Base-by-base conservation (phyloP, 257 asterid species). In the Ilex asprella region DNA sequence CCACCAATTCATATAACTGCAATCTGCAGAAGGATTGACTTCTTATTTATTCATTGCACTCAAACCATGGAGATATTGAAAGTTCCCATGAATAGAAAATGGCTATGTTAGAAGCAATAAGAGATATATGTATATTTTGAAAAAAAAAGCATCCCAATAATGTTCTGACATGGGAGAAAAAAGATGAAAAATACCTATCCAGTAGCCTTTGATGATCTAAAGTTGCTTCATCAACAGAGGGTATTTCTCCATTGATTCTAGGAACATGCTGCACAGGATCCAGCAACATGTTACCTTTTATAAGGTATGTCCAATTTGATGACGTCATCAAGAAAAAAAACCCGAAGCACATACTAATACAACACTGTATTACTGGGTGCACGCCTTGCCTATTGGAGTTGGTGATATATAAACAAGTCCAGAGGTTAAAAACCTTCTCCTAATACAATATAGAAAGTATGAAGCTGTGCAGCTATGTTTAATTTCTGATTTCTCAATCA, bases 141-240 rank as follows among this genome's bases (percentile, higher is more conserved):
- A 49, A 49, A 49, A 49, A 11, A 49, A 49, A 49, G 27, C 27
- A 49, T 11, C 16, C 54, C 14, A 54, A 21, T 14, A 56, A 41
- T 52, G 46, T 21, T 55, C 61, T 3, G 8, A 35, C 8, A 8
- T 8, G 8, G 41, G 8, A 14, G 44, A 66, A 55, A 67, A 21
- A 64, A 55, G 58, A 63, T 46, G 53, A 46, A 31, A 55, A 62
- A 67, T 83, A 92, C 99, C 99, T 84, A 74, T 83, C 84, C 55
- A 86, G 81, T 73, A 92, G 97, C 81, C 97, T 85, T 77, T 86
- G 96, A 82, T 86, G 97, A 77, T 89, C 99, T 69, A 80, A 75
- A 72, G 90, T 86, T 73, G 99, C 96, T 77, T 81, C 94, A 69
- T 92, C 96, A 49, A 85, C 39, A 12, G 99, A 89, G 30, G 99